These are phyloP conservation scores for Naganishia vaughanmartiniae DNA, from an alignment of 768 basidiomycete species.

Conservation along the genomic window DNA sequence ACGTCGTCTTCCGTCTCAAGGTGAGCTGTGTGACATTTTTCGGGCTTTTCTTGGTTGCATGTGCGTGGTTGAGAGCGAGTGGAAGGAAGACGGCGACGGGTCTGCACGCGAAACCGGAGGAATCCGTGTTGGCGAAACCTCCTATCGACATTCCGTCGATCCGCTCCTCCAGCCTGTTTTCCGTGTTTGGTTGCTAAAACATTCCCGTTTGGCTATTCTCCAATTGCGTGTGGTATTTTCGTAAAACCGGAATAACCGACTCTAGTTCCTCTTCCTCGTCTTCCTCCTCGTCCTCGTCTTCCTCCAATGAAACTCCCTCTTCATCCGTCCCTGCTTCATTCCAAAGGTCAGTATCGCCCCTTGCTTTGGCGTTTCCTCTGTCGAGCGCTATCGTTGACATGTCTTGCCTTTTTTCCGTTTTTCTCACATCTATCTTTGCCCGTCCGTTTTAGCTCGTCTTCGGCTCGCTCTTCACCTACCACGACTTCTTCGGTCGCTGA, in stretches of 20 bases:
- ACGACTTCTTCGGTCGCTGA: not conserved
- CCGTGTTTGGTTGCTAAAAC: slow-evolving; percentile 1
- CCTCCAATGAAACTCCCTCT: slow-evolving; percentile 10
- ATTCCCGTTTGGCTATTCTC: not conserved
- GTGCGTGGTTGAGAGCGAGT: not conserved
- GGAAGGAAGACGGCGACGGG: too few species aligned
- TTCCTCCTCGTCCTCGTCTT: slow-evolving; percentile 19
- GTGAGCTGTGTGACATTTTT: not conserved
- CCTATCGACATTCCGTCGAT: slow-evolving; percentile 7
- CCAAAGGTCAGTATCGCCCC: slow-evolving; percentile 17
- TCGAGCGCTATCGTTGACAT: slow-evolving; percentile 1
- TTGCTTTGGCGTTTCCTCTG: not conserved
- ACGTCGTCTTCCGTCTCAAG: not conserved
- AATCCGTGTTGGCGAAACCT: not conserved
- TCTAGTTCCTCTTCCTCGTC: not conserved
- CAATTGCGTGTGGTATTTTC: not conserved
- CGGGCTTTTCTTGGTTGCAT: not conserved
- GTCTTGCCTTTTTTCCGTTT: not conserved
- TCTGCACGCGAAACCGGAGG: too few species aligned
- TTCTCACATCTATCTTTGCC: slow-evolving; percentile 12
- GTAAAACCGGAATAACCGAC: not conserved
- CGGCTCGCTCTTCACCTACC: slow-evolving; percentile 5
- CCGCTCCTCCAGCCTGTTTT: not conserved
- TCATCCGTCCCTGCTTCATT: not conserved
- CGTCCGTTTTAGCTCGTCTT: slow-evolving; percentile 11